A percentile compares a stretch with the other conserved stretches of the same genome.
phyloP scores from a whole-genome alignment of 768 basidiomycete species.

The Dentipellis sp. region DNA sequence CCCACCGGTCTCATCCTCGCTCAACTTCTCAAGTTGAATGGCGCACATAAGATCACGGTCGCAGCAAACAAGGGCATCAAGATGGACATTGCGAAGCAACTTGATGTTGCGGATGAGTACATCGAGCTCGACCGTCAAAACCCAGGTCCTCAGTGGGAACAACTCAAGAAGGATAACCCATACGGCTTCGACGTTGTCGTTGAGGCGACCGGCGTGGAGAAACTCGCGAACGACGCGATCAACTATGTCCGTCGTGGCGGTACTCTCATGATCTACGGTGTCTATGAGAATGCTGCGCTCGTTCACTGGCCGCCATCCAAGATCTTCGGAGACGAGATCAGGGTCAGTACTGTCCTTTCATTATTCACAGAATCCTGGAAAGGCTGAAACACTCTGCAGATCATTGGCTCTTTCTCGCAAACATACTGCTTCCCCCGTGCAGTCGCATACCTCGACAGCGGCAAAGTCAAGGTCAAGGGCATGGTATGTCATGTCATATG shows the following conservation, averaged over 20 bases:
- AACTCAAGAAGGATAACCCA: slow-evolving; percentile 72
- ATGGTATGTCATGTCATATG: slow-evolving; percentile 38
- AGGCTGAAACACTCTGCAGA: slow-evolving; percentile 31
- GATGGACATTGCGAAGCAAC: slow-evolving; percentile 74
- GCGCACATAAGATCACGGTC: slow-evolving; percentile 71
- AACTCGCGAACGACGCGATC: slow-evolving; percentile 80
- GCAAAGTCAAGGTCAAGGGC: slow-evolving; percentile 75
- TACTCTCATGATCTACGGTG: slow-evolving; percentile 83
- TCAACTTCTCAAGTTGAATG: slow-evolving; percentile 81
- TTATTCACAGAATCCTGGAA: neutral
- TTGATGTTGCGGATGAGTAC: slow-evolving; percentile 78
- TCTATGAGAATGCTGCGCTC: slow-evolving; percentile 77
- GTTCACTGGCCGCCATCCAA: slow-evolving; percentile 84
- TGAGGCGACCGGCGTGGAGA: slow-evolving; percentile 78
- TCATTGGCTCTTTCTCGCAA: slow-evolving; percentile 88
- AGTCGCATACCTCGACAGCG: slow-evolving; percentile 80
- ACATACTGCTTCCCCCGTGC: slow-evolving; percentile 87
- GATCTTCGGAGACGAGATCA: slow-evolving; percentile 69
- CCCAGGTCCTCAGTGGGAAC: slow-evolving; percentile 70
- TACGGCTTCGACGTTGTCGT: slow-evolving; percentile 87
- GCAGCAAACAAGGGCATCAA: slow-evolving; percentile 89
- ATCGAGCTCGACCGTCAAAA: slow-evolving; percentile 73
- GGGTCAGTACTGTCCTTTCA: slow-evolving; percentile 20
- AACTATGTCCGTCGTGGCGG: slow-evolving; percentile 84
- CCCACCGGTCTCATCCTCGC: slow-evolving; percentile 88